Percentiles rank a stretch among this genome's conserved stretches.
phyloP scores from a whole-genome alignment of 192 early-diverging fungal genomes.

The Mortierella antarctica region DNA sequence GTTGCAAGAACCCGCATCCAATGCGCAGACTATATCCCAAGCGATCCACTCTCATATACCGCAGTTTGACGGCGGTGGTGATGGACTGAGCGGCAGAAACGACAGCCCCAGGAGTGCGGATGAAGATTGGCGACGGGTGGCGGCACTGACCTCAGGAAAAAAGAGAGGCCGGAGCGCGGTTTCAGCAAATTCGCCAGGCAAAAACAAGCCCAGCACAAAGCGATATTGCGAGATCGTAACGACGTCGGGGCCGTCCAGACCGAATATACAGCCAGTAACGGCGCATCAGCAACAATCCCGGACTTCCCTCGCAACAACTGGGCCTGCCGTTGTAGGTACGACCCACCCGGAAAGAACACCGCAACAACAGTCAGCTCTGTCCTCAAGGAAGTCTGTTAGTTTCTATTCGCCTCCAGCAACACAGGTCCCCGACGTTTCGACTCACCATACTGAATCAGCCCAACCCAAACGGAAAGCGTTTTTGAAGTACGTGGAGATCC shows the following conservation, averaged over 20 bases:
- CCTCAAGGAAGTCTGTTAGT: too few species aligned
- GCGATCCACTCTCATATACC: constrained; percentile 9
- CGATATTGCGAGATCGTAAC: constrained; percentile 16
- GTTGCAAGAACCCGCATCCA: neutral
- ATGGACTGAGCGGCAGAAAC: neutral
- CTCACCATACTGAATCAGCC: too few species aligned
- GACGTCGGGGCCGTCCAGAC: neutral
- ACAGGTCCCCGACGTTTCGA: too few species aligned
- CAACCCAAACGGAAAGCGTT: neutral
- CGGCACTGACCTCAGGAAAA: neutral
- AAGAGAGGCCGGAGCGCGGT: constrained; percentile 11
- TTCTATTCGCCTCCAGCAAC: too few species aligned
- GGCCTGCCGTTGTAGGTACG: too few species aligned
- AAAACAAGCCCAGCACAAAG: constrained; percentile 5
- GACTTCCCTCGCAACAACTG: too few species aligned
- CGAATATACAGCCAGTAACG: neutral
- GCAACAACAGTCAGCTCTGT: too few species aligned
- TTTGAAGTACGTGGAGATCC: constrained; percentile 11
- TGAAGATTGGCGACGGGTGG: constrained; percentile 7
- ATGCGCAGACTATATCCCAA: neutral
- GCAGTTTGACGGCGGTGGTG: constrained; percentile 41
- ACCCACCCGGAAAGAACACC: too few species aligned
- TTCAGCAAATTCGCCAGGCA: neutral
- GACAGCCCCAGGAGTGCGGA: neutral
- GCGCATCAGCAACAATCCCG: too few species aligned